Base-by-base conservation (phyloP, 805 yeast species). In the Priceomyces haplophilus region DNA sequence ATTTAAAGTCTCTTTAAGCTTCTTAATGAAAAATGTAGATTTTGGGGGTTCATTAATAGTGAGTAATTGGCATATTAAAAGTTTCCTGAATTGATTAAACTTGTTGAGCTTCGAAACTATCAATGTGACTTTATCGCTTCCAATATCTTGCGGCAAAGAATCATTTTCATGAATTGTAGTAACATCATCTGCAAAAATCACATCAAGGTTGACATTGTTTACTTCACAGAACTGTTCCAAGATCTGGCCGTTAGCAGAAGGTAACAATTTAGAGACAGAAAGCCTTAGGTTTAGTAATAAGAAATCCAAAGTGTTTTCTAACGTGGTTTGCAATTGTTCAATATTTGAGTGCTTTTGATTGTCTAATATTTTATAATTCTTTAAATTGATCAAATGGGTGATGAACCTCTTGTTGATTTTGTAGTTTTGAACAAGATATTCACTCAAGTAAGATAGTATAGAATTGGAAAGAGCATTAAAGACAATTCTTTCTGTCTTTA, bases 201-300 rank as follows among this genome's bases (percentile, higher is more conserved):
- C 15, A 12, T 41, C 44, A 3, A 67, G 32, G 34, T 61, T 58
- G 11, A 70, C 56, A 32, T 62, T 58, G 44, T 71, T 68, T n/a
- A 69, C 60, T 17, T 51, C 51, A 42, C 73, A 67, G 43, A 68
- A 70, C 46, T 66, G 64, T 43, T 71, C 73, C 20, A 71, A 53
- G 7, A 61, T 48, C 1, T 59, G 62, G 0, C 76, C 75, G 45
- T 70, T 67, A 24, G 65, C 43, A 19, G 49, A 44, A 0, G 72
- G 68, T 1, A 70, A 41, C 6, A 68, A 47, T 16, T 56, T 56
- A 7, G 52, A 39, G 12, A 67, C 59, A 3, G 66, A 61, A n/a
- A 46, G 39, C 40, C 47, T 59, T 23, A 65, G 40, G 44, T 64
- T 62, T 40, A 62, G 49, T 17, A 54, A 55, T 31, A 68, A 46